A percentile compares a stretch with the other conserved stretches of the same genome.
Conservation (phyloP, 805 yeast species). For the Wickerhamomyces hampshirensis region DNA sequence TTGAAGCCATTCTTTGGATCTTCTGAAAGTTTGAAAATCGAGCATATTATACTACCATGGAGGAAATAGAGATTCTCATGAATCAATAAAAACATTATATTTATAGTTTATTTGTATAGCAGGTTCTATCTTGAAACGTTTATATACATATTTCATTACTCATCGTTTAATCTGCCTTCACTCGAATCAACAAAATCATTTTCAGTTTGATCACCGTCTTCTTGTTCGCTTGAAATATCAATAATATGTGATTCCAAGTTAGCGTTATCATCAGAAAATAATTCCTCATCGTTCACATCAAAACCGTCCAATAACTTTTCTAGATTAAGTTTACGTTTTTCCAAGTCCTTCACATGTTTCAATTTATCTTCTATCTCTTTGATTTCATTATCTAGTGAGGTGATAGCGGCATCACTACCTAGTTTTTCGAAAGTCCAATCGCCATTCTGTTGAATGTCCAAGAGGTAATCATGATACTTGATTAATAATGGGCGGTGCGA, state of each 20-base stretch:
- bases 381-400: slow-evolving; percentile 72
- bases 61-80: too few relatives aligned
- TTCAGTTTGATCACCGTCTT: slow-evolving; percentile 4
- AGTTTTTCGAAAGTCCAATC: slow-evolving; percentile 60
- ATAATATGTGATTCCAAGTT: not conserved
- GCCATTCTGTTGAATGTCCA: slow-evolving; percentile 60
- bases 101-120: too few relatives aligned
- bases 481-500: slow-evolving; percentile 79
- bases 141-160: too few relatives aligned
- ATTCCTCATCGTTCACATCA: slow-evolving; percentile 9
- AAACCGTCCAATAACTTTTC: slow-evolving; percentile 30
- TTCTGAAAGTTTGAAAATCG: not conserved
- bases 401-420: slow-evolving; percentile 60
- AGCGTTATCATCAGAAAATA: not conserved
- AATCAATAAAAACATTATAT: too few relatives aligned
- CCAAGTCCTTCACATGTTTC: slow-evolving; percentile 53
- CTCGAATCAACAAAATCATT: not conserved
- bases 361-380: slow-evolving; percentile 58
- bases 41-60: slow-evolving; percentile 1
- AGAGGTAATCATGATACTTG: slow-evolving; percentile 75
- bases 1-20: slow-evolving; percentile 11
- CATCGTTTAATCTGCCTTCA: too few relatives aligned
- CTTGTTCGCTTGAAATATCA: not conserved
- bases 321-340: slow-evolving; percentile 53
- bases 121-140: too few relatives aligned